A percentile compares a stretch with the other conserved stretches of the same genome.
phyloP scores from a whole-genome alignment of 2,329 filamentous ascomycete genomes.

The Hypocrella siamensis region DNA sequence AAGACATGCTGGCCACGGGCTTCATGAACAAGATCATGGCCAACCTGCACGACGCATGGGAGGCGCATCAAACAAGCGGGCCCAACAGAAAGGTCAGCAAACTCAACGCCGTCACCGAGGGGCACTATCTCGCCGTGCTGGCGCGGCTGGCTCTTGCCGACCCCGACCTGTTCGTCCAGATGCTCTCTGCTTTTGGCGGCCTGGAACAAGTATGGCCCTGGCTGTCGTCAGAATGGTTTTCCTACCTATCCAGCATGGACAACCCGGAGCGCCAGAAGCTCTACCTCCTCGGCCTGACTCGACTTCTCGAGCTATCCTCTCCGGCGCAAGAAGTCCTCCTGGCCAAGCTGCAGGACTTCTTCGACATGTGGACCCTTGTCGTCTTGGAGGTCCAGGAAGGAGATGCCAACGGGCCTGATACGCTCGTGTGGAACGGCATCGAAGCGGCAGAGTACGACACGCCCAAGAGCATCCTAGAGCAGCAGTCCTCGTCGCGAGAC shows the following conservation, averaged over 20 bases:
- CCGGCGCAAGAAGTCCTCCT: constrained; percentile 43
- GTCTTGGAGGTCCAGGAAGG: constrained; percentile 50
- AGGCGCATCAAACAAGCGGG: constrained; percentile 67
- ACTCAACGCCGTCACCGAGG: constrained; percentile 61
- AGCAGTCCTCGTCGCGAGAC: constrained; percentile 40
- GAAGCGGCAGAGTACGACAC: constrained; percentile 38
- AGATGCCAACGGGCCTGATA: constrained; percentile 33
- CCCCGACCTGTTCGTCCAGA: constrained; percentile 49
- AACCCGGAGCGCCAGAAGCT: constrained; percentile 53
- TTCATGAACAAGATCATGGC: constrained; percentile 49
- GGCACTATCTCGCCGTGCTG: constrained; percentile 73
- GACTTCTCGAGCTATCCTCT: constrained; percentile 48
- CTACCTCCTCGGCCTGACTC: constrained; percentile 55
- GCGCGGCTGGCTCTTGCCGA: constrained; percentile 63
- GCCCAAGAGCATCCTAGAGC: constrained; percentile 35
- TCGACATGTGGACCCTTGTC: constrained; percentile 60
- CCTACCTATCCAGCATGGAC: constrained; percentile 51
- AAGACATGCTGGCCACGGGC: constrained; percentile 47
- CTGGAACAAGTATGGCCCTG: constrained; percentile 41
- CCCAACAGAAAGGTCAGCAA: constrained; percentile 55
- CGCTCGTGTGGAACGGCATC: constrained; percentile 28
- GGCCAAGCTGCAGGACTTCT: constrained; percentile 51
- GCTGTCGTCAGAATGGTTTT: constrained; percentile 51
- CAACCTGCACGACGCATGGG: constrained; percentile 51
- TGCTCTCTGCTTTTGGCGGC: constrained; percentile 30